Conservation (phyloP, 352 stramenopile species). For the Phytophthora fragariae region DNA sequence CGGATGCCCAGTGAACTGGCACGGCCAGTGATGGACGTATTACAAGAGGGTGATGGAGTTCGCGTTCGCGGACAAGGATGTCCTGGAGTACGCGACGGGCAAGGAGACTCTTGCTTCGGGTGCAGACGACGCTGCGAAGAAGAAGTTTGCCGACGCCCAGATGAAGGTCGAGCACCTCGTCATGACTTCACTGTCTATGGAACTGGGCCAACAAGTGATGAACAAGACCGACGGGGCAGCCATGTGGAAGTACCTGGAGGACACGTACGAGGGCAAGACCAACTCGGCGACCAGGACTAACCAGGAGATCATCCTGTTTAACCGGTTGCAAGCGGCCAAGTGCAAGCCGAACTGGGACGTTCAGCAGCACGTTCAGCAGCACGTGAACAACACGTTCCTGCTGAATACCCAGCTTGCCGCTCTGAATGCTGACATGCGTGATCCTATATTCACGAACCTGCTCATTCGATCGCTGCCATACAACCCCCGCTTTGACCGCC, state of each 20-base stretch:
- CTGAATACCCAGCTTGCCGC: not conserved
- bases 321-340: too few relatives aligned
- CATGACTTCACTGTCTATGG: too few relatives aligned
- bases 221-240: too few relatives aligned
- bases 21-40: constrained; percentile 12
- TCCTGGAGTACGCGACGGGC: constrained; percentile 1
- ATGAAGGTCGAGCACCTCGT: too few relatives aligned
- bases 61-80: not conserved
- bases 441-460: constrained; percentile 17
- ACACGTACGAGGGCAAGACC: too few relatives aligned
- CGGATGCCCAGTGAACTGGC: constrained; percentile 10
- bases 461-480: not conserved
- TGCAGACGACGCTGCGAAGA: too few relatives aligned
- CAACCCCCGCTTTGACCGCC: not conserved
- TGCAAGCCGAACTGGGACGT: not conserved
- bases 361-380: not conserved
- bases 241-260: too few relatives aligned
- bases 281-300: too few relatives aligned
- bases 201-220: too few relatives aligned
- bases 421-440: constrained; percentile 8
- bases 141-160: too few relatives aligned
- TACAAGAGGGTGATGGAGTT: not conserved
- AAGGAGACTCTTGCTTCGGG: not conserved
- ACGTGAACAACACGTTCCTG: constrained; percentile 18
- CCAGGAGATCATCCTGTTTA: not conserved